Evolutionary conservation across 75 land plant species (phyloP), one percentile per base, ranked within the genome.

Genomic region (Chamaecyparis obtusa): DNA sequence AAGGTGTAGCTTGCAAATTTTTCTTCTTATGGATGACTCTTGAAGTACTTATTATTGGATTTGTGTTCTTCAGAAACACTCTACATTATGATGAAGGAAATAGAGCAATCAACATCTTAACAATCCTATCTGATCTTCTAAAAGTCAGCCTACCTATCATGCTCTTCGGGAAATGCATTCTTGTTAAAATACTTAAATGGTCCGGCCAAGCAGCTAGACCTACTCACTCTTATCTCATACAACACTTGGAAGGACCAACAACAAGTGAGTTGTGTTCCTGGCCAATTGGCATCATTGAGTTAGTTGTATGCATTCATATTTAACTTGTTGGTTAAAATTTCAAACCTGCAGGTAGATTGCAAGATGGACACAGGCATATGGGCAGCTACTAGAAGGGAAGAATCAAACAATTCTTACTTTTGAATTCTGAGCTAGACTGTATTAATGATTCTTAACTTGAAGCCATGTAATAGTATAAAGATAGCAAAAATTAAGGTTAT

Each of bases 301-400:
- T 85, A 19, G 36, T 85, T 7, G 2, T 35, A 84, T 13, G 35
- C 13, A 84, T 8, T 27, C 10, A 71, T 0, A 21, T 11, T 27
- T 39, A 39, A 6, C 0, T 2, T 60, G 36, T 80, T 85, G 36
- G 11, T 85, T 64, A 9, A 44, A 44, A 44, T 2, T 44, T 27
- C 0, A 9, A 80, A 60, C 44, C 27, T 80, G 83, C 3, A 27
- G 13, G 83, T 49, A 88, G 89, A 87, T 88, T 33, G 84, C 46
- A 60, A 84, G 87, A 80, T 86, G 89, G 87, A 39, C 89, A 35
- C 87, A 86, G 32, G 30, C 89, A 44, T 88, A 85, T 81, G 89
- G 87, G 4, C 57, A 39, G 16, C 17, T 19, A 33, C 56, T 36
- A 30, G 67, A 88, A 3, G 86, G 86, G 3, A 85, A 85, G 51